These are phyloP conservation scores for Noccaea caerulescens DNA, from an alignment of 345 rosid genomes.

Conservation along the genomic window DNA sequence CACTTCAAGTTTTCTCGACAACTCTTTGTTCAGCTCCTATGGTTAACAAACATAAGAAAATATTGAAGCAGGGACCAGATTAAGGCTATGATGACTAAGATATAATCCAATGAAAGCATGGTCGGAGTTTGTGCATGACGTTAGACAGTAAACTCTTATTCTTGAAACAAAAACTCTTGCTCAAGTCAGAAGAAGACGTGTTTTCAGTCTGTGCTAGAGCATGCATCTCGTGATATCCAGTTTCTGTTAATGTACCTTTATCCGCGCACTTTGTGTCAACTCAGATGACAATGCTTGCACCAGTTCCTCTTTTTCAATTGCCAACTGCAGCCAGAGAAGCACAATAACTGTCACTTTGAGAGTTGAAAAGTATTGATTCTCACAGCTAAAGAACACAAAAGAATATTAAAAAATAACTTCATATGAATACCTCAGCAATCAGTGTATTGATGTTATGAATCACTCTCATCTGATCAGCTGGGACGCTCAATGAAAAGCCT, in stretches of 20 bases:
- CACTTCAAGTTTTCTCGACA: constrained; percentile 79
- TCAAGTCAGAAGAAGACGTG: constrained; percentile 9
- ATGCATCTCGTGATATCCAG: neutral
- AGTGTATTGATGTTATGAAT: constrained; percentile 71
- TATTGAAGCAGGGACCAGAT: neutral
- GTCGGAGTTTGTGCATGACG: neutral
- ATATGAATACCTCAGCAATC: constrained; percentile 68
- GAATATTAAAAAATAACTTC: neutral
- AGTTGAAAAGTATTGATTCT: neutral
- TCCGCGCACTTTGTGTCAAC: constrained; percentile 66
- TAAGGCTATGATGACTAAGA: neutral
- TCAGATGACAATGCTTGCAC: constrained; percentile 73
- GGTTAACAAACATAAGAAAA: constrained; percentile 32
- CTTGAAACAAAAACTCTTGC: neutral
- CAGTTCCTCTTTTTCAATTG: constrained; percentile 88
- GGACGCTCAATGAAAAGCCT: constrained; percentile 64
- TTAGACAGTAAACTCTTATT: constrained; percentile 7
- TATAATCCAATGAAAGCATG: constrained; percentile 10
- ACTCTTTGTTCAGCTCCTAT: constrained; percentile 85
- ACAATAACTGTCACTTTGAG: constrained; percentile 7
- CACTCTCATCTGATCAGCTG: constrained; percentile 77
- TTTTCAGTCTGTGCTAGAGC: neutral
- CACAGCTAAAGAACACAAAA: constrained; percentile 1
- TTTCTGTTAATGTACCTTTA: constrained; percentile 60
- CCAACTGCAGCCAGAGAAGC: constrained; percentile 59